A percentile compares a stretch with the other conserved stretches of the same genome.
These are phyloP conservation scores for Tolypocladium amazonense DNA, from an alignment of 2,329 filamentous ascomycete species.

Conservation along the genomic window DNA sequence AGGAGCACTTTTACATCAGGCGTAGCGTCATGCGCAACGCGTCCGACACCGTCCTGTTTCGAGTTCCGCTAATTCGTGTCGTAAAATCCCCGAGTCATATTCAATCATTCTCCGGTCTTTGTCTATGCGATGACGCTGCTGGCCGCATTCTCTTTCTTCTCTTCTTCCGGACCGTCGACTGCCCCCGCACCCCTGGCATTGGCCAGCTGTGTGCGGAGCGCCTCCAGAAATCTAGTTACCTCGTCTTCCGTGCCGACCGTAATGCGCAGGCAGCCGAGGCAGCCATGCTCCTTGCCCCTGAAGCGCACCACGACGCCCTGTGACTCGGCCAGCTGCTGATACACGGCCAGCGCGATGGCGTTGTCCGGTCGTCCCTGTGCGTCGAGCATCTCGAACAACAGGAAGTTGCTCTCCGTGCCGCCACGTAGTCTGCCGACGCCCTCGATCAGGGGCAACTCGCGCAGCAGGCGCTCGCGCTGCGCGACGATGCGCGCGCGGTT, in stretches of 20 bases:
- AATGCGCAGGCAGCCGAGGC: constrained; percentile 77
- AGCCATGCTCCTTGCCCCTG: constrained; percentile 84
- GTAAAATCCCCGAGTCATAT: neutral
- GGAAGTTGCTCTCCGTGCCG: constrained; percentile 74
- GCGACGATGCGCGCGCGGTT: constrained; percentile 60
- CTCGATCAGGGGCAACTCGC: constrained; percentile 60
- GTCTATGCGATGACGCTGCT: constrained; percentile 2
- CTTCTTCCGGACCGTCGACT: neutral
- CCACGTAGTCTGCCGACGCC: constrained; percentile 77
- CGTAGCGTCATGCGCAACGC: neutral
- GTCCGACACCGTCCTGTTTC: neutral
- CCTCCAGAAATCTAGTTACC: constrained; percentile 65
- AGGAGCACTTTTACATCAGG: neutral
- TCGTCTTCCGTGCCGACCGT: constrained; percentile 87
- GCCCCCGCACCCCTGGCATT: constrained; percentile 25
- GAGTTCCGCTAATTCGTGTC: neutral
- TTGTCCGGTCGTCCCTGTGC: constrained; percentile 67
- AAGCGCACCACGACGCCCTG: constrained; percentile 90
- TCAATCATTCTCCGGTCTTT: too few species aligned
- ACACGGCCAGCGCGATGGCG: constrained; percentile 63
- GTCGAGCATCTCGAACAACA: constrained; percentile 82
- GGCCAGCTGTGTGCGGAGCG: constrained; percentile 43
- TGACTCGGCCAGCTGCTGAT: constrained; percentile 74
- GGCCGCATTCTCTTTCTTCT: neutral
- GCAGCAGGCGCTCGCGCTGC: constrained; percentile 68